Conservation (phyloP, 805 yeast genomes). For the Suhomyces pyralidae region DNA sequence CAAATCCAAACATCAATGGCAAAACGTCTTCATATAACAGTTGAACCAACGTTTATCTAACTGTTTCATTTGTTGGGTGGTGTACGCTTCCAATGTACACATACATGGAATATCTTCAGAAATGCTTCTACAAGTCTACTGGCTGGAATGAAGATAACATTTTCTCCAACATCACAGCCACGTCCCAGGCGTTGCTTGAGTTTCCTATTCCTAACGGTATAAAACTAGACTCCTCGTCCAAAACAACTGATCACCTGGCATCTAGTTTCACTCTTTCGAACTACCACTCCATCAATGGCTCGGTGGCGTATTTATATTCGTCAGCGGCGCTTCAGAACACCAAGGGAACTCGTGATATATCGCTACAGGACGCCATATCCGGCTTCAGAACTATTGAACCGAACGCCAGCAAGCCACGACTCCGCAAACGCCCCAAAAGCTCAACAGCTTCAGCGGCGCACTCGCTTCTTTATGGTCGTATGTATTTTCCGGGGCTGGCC, state of each 20-base stretch:
- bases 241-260: slow-evolving; percentile 65
- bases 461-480: slow-evolving; percentile 72
- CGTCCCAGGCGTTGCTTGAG: slow-evolving; percentile 66
- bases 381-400: slow-evolving; percentile 65
- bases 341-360: slow-evolving; percentile 48
- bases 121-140: slow-evolving; percentile 65
- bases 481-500: slow-evolving; percentile 83
- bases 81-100: slow-evolving; percentile 50
- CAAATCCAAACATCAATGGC: not conserved
- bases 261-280: slow-evolving; percentile 71
- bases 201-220: slow-evolving; percentile 70
- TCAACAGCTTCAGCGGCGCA: not conserved
- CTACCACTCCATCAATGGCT: slow-evolving; percentile 66
- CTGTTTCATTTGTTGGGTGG: too few species aligned
- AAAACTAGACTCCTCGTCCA: slow-evolving; percentile 64
- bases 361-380: slow-evolving; percentile 64
- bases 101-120: slow-evolving; percentile 84
- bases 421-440: not conserved
- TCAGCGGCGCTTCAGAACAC: slow-evolving; percentile 55
- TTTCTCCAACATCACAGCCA: slow-evolving; percentile 71
- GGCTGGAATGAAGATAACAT: slow-evolving; percentile 79
- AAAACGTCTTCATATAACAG: not conserved
- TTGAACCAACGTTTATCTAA: too few species aligned
- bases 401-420: slow-evolving; percentile 9
- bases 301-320: slow-evolving; percentile 76